These are phyloP conservation scores for Crucibulum laeve DNA, from an alignment of 768 basidiomycete species.

Conservation along the genomic window DNA sequence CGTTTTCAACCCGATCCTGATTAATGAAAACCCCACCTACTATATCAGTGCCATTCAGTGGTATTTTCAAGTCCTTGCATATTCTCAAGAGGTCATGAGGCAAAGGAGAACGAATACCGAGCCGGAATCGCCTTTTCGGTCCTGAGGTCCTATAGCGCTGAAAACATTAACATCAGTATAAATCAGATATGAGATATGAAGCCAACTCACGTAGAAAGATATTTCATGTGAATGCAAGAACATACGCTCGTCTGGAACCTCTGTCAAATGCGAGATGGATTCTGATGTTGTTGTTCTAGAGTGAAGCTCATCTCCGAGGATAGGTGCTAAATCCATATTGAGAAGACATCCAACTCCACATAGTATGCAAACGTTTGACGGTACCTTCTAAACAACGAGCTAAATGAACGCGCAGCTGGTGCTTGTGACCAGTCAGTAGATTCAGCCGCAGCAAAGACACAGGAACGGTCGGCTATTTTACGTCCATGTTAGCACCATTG, in stretches of 20 bases:
- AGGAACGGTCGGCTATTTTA: slow-evolving; percentile 31
- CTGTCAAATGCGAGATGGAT: slow-evolving; percentile 17
- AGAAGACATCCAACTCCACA: background rate
- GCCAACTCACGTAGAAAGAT: slow-evolving; percentile 45
- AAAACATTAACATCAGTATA: background rate
- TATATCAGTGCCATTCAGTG: slow-evolving; percentile 27
- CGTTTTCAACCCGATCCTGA: slow-evolving; percentile 28
- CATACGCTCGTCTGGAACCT: slow-evolving; percentile 41
- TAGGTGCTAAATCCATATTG: slow-evolving; percentile 42
- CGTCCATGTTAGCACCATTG: slow-evolving; percentile 4
- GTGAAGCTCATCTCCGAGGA: slow-evolving; percentile 58
- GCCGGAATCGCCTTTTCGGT: slow-evolving; percentile 41
- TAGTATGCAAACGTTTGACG: no score
- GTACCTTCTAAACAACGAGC: slow-evolving; percentile 47
- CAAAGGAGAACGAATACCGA: slow-evolving; percentile 54
- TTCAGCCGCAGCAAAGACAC: slow-evolving; percentile 53
- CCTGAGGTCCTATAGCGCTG: slow-evolving; percentile 47
- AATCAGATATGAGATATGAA: background rate
- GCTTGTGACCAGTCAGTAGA: slow-evolving; percentile 62
- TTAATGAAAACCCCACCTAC: slow-evolving; percentile 46
- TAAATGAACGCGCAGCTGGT: slow-evolving; percentile 67
- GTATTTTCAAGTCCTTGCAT: slow-evolving; percentile 43
- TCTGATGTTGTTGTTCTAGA: slow-evolving; percentile 28
- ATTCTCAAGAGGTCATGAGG: slow-evolving; percentile 50
- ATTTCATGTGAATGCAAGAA: slow-evolving; percentile 60